Percentiles rank a stretch among this genome's conserved stretches.
phyloP scores from a whole-genome alignment of 2,329 filamentous ascomycete genomes.

The Aureobasidium lini region DNA sequence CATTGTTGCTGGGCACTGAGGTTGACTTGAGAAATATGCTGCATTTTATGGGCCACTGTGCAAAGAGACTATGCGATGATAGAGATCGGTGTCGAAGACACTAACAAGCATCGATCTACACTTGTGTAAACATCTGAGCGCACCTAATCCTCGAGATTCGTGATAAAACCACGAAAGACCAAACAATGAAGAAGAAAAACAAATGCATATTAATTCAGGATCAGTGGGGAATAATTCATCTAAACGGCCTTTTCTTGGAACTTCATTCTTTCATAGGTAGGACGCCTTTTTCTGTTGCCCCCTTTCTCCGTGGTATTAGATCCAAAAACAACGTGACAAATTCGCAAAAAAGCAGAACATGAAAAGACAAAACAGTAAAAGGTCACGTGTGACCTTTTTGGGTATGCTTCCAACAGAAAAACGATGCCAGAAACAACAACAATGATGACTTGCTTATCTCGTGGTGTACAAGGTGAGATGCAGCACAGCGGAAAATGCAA shows the following conservation, averaged over 20 bases:
- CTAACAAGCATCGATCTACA: no score
- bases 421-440: background rate
- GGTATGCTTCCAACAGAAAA: constrained; percentile 1
- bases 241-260: background rate
- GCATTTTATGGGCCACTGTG: no score
- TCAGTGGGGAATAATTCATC: background rate
- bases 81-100: no score
- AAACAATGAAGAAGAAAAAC: background rate
- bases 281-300: background rate
- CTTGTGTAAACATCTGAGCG: no score
- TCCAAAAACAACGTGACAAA: background rate
- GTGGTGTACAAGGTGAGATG: background rate
- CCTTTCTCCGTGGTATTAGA: background rate
- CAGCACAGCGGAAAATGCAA: background rate
- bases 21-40: no score
- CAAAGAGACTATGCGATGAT: no score
- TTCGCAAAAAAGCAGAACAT: background rate
- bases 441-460: background rate
- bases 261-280: background rate
- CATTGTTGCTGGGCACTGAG: no score
- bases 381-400: background rate
- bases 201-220: no score
- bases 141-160: no score
- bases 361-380: background rate
- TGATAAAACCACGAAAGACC: background rate